These are phyloP conservation scores for Fraxinus angustifolia DNA, from an alignment of 305 asterid genomes.

Conservation along the genomic window DNA sequence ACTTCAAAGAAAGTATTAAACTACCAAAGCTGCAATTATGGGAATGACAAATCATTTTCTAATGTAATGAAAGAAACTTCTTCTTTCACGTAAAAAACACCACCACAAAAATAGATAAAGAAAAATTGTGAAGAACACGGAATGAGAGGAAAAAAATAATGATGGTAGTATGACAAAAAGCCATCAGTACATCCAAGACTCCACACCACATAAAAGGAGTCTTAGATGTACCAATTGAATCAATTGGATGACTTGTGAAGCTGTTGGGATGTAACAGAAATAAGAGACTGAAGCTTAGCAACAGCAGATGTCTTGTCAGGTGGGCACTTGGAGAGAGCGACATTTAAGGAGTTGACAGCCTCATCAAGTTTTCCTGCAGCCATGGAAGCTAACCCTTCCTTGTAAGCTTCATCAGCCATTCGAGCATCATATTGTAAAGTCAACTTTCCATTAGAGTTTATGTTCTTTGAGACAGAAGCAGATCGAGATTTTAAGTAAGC, in stretches of 20 bases:
- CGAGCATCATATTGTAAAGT: constrained; percentile 31
- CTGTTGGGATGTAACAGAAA: constrained; percentile 39
- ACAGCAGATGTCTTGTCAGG: constrained; percentile 53
- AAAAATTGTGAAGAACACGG: neutral
- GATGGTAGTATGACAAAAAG: neutral
- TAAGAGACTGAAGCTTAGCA: constrained; percentile 48
- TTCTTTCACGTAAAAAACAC: neutral
- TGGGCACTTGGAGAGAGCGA: constrained; percentile 56
- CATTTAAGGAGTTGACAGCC: constrained; percentile 42
- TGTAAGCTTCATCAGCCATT: constrained; percentile 55
- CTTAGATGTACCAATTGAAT: constrained; percentile 8
- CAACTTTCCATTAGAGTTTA: constrained; percentile 9
- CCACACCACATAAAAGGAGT: neutral
- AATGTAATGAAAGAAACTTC: neutral
- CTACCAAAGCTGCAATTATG: neutral
- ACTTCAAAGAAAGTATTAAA: neutral
- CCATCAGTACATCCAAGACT: neutral
- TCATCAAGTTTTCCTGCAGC: constrained; percentile 48
- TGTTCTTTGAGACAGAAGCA: constrained; percentile 19
- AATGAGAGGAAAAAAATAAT: neutral
- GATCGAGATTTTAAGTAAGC: constrained; percentile 28
- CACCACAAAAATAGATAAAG: neutral
- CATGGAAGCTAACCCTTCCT: constrained; percentile 52
- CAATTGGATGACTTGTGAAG: constrained; percentile 32
- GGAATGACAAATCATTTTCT: neutral